Conservation (phyloP, 2,329 filamentous ascomycete genomes). For the Colletotrichum chrysophilum region DNA sequence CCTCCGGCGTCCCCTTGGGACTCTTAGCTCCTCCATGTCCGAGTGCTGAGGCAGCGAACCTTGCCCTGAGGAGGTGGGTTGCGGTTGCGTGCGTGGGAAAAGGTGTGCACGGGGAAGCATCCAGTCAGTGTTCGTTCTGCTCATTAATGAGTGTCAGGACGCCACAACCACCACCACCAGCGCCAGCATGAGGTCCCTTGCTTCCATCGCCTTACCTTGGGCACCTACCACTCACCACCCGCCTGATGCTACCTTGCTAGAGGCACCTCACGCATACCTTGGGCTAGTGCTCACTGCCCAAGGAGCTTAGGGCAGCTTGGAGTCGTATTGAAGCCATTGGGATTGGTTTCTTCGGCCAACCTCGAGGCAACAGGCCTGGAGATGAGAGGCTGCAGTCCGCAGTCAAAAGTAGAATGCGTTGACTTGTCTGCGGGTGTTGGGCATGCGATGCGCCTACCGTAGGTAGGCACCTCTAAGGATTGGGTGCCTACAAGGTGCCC, state of each 20-base stretch:
- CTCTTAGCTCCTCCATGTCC: background rate
- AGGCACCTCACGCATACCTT: background rate
- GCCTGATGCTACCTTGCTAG: background rate
- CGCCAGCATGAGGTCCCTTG: background rate
- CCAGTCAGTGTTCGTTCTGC: background rate
- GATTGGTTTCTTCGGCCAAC: background rate
- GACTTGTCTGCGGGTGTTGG: background rate
- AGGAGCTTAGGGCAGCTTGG: background rate
- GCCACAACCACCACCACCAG: background rate
- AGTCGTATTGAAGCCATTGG: background rate
- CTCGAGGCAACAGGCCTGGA: background rate
- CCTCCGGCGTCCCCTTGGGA: background rate
- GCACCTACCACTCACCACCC: background rate
- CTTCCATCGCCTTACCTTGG: background rate
- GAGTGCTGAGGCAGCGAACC: background rate
- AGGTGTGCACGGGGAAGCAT: background rate
- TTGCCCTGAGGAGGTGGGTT: constrained; percentile 10
- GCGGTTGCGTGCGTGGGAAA: background rate
- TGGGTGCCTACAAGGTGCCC: background rate
- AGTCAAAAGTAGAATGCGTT: background rate
- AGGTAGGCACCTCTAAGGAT: background rate
- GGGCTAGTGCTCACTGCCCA: background rate
- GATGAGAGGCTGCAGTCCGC: background rate
- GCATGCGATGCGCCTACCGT: background rate
- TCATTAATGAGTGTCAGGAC: background rate